Evolutionary conservation across 768 basidiomycete species (phyloP).

Genomic region (Lentinus brumalis): DNA sequence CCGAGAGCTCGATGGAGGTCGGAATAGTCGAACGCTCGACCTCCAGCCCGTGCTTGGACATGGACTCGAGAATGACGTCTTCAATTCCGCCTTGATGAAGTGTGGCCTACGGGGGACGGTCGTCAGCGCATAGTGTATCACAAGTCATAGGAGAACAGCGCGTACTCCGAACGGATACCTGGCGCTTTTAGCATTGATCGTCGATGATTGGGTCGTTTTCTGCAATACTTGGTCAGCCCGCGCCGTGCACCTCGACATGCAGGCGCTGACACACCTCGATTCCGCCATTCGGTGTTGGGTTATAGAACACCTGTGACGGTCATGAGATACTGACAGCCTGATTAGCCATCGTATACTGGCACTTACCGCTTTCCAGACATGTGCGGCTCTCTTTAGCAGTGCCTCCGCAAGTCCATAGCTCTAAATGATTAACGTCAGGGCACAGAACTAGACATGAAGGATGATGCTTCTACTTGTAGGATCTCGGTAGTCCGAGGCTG

Average conservation of each 20-base stretch:
- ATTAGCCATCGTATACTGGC: neutral
- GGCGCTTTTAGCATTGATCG: conserved; percentile 56
- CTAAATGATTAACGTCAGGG: conserved; percentile 34
- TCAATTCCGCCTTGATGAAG: conserved; percentile 69
- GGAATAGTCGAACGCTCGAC: conserved; percentile 56
- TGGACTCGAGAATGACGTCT: conserved; percentile 57
- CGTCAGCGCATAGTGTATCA: neutral
- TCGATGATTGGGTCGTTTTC: conserved; percentile 33
- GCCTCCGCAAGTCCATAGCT: conserved; percentile 77
- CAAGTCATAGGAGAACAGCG: neutral
- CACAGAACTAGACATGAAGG: neutral
- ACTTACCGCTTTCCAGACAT: conserved; percentile 68
- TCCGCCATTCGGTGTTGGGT: conserved; percentile 58
- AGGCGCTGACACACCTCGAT: conserved; percentile 51
- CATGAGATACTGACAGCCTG: neutral
- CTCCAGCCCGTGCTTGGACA: conserved; percentile 46
- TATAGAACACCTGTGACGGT: conserved; percentile 66
- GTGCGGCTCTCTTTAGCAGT: conserved; percentile 62
- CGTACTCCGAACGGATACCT: conserved; percentile 72
- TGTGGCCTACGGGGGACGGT: conserved; percentile 43
- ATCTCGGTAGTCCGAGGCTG: conserved; percentile 58
- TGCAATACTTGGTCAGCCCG: conserved; percentile 25
- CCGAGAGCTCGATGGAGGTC: conserved; percentile 46
- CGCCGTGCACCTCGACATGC: too few species aligned
- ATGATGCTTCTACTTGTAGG: conserved; percentile 37